Percentiles rank a stretch among this genome's conserved stretches.
These are phyloP conservation scores for Ulvella scutata DNA, from an alignment of 139 green algal species.

Conservation along the genomic window DNA sequence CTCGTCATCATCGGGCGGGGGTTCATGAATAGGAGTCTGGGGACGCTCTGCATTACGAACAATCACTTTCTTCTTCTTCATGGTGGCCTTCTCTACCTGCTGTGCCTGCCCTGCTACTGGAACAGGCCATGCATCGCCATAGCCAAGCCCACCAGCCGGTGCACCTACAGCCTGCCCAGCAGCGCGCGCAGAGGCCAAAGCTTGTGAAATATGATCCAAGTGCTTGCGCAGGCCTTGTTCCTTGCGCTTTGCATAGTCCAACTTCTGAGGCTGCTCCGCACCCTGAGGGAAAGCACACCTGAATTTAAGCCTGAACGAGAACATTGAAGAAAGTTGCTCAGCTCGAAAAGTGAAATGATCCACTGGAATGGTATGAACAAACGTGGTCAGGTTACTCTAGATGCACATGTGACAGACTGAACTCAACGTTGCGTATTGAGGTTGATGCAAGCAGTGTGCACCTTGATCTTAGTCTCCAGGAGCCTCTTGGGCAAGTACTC, in stretches of 20 bases:
- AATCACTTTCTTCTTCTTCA: neutral
- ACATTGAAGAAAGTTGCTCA: too few species aligned
- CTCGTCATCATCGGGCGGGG: neutral
- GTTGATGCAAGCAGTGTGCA: too few species aligned
- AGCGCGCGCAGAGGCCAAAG: neutral
- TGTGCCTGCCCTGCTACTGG: neutral
- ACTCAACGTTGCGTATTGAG: neutral
- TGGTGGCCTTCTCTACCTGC: too few species aligned
- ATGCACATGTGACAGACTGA: neutral
- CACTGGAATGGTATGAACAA: too few species aligned
- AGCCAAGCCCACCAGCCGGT: neutral
- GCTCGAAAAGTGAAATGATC: too few species aligned
- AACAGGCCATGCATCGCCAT: neutral
- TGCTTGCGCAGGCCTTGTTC: conserved; percentile 13
- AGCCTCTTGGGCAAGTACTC: conserved; percentile 18
- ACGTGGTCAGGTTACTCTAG: too few species aligned
- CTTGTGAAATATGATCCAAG: neutral
- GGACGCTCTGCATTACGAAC: neutral
- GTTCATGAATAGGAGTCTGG: neutral
- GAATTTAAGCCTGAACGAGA: too few species aligned
- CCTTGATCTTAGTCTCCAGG: conserved; percentile 13
- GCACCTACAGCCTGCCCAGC: neutral
- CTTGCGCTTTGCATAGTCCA: conserved; percentile 28
- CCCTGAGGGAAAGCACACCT: too few species aligned
- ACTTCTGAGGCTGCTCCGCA: conserved; percentile 13